A percentile compares a stretch with the other conserved stretches of the same genome.
These are phyloP conservation scores for Sporothrix pallida DNA, from an alignment of 2,329 filamentous ascomycete species.

Conservation along the genomic window DNA sequence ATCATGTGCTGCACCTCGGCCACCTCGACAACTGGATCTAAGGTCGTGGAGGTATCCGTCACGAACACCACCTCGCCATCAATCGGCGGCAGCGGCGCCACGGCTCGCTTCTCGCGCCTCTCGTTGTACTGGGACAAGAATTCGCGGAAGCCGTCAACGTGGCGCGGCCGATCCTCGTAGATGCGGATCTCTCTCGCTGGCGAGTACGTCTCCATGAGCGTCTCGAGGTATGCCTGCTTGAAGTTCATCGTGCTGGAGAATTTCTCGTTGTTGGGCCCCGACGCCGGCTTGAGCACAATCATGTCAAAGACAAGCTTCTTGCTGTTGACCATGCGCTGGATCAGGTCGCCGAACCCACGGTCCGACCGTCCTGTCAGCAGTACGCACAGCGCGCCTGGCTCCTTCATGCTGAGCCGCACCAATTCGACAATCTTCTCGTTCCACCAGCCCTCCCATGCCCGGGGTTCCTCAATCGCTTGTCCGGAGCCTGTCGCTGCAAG, in stretches of 20 bases:
- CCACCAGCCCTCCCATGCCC: constrained; percentile 94
- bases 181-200: constrained; percentile 81
- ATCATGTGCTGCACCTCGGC: constrained; percentile 88
- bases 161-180: constrained; percentile 70
- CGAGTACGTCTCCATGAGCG: constrained; percentile 84
- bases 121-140: constrained; percentile 82
- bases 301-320: constrained; percentile 87
- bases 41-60: constrained; percentile 71
- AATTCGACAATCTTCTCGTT: constrained; percentile 88
- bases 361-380: constrained; percentile 88
- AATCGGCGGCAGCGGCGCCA: constrained; percentile 64
- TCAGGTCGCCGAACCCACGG: constrained; percentile 73
- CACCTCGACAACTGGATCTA: constrained; percentile 80
- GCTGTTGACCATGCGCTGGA: constrained; percentile 79
- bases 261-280: constrained; percentile 77
- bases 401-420: constrained; percentile 78
- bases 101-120: constrained; percentile 31
- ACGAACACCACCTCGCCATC: constrained; percentile 85
- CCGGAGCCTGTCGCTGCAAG: constrained; percentile 86
- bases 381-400: constrained; percentile 83
- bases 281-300: constrained; percentile 82
- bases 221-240: constrained; percentile 83
- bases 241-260: constrained; percentile 88
- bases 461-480: constrained; percentile 77
- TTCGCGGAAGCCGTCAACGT: constrained; percentile 81